Evolutionary conservation across 108 stramenopile species (phyloP).

Genomic region (Cyclotella baltica): DNA sequence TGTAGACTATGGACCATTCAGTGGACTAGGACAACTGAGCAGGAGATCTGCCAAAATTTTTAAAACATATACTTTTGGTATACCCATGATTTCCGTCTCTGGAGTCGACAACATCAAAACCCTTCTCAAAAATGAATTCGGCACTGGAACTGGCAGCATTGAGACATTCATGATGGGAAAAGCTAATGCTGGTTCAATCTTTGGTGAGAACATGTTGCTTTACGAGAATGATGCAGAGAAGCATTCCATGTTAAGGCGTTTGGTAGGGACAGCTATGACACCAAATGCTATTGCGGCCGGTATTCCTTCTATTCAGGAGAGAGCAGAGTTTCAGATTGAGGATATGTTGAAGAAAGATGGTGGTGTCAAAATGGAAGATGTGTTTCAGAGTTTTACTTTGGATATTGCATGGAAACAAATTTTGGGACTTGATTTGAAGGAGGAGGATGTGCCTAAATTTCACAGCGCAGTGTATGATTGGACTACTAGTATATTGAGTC

Average conservation of each 20-base stretch:
- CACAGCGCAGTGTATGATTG: slow-evolving; percentile 34
- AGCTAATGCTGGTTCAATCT: background rate
- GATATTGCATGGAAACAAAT: slow-evolving; percentile 59
- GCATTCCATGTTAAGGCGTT: slow-evolving; percentile 34
- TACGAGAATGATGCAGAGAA: slow-evolving; percentile 36
- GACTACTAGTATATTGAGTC: slow-evolving; percentile 19
- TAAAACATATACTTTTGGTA: slow-evolving; percentile 6
- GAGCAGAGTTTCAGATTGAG: slow-evolving; percentile 24
- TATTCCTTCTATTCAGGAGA: slow-evolving; percentile 42
- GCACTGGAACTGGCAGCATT: background rate
- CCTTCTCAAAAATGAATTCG: slow-evolving; percentile 33
- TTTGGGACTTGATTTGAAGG: slow-evolving; percentile 48
- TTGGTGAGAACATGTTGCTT: slow-evolving; percentile 25
- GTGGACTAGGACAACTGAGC: background rate
- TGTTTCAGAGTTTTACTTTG: slow-evolving; percentile 41
- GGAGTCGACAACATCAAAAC: slow-evolving; percentile 31
- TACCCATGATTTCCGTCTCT: slow-evolving; percentile 17
- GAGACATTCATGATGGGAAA: slow-evolving; percentile 13
- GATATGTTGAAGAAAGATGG: slow-evolving; percentile 13
- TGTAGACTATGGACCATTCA: slow-evolving; percentile 23
- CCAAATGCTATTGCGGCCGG: slow-evolving; percentile 30
- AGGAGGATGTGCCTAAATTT: slow-evolving; percentile 41
- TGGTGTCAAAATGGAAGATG: slow-evolving; percentile 43
- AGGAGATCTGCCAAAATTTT: slow-evolving; percentile 30
- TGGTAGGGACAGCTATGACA: slow-evolving; percentile 48